Base-by-base conservation (phyloP, 2,329 filamentous ascomycete genomes). In the Ascochyta pisi region DNA sequence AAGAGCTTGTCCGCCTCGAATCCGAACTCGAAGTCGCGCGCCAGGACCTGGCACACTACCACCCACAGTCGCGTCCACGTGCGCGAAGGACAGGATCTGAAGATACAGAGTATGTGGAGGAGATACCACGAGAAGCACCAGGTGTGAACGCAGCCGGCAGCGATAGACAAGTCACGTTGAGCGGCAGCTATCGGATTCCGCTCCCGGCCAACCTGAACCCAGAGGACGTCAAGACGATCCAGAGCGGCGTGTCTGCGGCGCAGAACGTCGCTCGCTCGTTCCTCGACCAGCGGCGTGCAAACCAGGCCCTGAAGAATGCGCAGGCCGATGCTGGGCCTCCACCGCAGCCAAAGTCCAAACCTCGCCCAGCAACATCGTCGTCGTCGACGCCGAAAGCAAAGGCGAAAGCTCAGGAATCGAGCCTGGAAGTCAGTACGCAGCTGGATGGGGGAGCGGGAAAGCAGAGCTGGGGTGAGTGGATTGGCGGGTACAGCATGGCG, bases 401-500 rank as follows among this genome's bases (percentile, higher is more conserved):
- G n/a, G 31, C 23, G 15, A 22, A 26, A 10, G 23, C 16, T 3
- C 29, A 13, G 24, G 6, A 62, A 23, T 16, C 61, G 6, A 64
- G 53, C 3, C 37, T 64, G 50, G 64, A 68, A n/a, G 55, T 66
- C 6, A 10, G 9, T 7, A 39, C 10, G 5, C 19, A 31, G 26
- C 50, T 45, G 2, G 61, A 51, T 1, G 64, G 54, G 4, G 59
- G 47, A 3, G 61, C 51, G 0, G 64, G 63, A 0, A 68, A 69
- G 46, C 62, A 72, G 61, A 68, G 67, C 31, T 76, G 73, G 73
- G 58, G 69, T 7, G 73, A 76, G 46, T 76, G 73, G 73, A 73
- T 76, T 46, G 73, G 73, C 0, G 73, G 72, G 15, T 76, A 76
- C 48, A 75, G 72, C 44, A 58, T 76, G 56, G 71, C 73, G 9